Conservation (phyloP, 441 rosid genomes). For the Breynia disticha region DNA sequence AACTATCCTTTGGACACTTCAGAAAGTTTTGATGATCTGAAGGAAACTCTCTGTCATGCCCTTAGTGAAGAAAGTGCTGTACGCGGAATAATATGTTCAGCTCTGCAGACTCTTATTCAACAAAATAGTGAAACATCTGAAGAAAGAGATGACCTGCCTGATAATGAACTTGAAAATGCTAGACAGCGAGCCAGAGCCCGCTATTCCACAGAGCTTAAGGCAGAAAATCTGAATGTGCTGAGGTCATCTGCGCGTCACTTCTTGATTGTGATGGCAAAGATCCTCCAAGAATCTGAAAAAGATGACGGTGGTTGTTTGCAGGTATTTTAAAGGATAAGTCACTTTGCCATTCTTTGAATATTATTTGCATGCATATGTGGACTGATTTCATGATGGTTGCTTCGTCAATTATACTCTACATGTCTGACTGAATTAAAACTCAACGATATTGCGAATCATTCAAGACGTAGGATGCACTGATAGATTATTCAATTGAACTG, state of each 20-base stretch:
- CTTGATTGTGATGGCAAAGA: constrained; percentile 46
- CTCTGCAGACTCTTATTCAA: constrained; percentile 63
- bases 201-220: constrained; percentile 47
- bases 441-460: too few species aligned
- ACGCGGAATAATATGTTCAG: constrained; percentile 65
- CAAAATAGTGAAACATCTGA: constrained; percentile 56
- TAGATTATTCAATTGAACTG: too few species aligned
- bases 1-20: constrained; percentile 71
- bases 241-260: constrained; percentile 51
- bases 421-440: too few species aligned
- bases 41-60: constrained; percentile 35
- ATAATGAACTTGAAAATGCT: constrained; percentile 34
- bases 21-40: constrained; percentile 60
- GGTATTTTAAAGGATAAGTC: constrained; percentile 28
- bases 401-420: too few species aligned
- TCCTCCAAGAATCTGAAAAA: constrained; percentile 52
- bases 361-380: background rate
- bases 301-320: constrained; percentile 89
- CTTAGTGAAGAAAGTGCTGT: constrained; percentile 51
- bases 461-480: too few species aligned
- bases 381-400: too few species aligned
- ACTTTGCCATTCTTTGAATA: background rate
- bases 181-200: constrained; percentile 37
- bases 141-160: constrained; percentile 24
- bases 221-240: constrained; percentile 49